Percentiles rank a stretch among this genome's conserved stretches.
phyloP scores from a whole-genome alignment of 1,284 basidiomycete species.

The Laetiporus sulphureus region DNA sequence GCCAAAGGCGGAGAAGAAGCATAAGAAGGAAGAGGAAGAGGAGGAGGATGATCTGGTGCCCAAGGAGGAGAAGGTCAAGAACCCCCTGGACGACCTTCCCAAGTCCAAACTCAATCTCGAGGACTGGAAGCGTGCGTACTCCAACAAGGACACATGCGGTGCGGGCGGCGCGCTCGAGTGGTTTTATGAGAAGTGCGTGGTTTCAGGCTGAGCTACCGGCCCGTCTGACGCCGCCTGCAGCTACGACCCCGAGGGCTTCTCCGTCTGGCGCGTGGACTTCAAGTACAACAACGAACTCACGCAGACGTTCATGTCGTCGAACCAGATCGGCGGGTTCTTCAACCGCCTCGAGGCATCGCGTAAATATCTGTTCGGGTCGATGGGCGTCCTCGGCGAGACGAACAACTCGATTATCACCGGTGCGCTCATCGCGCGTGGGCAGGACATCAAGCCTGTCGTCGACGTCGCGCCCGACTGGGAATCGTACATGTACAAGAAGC shows the following conservation, averaged over 20 bases:
- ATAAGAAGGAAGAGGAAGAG: conserved; percentile 64
- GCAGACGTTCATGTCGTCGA: conserved; percentile 87
- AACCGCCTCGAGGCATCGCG: conserved; percentile 92
- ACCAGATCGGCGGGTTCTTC: conserved; percentile 92
- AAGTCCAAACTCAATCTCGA: conserved; percentile 93
- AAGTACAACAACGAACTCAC: conserved; percentile 97
- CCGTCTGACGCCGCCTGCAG: conserved; percentile 34
- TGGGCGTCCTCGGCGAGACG: conserved; percentile 82
- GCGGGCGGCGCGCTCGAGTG: conserved; percentile 71
- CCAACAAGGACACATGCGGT: conserved; percentile 92
- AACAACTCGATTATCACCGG: conserved; percentile 80
- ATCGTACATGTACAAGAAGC: conserved; percentile 76
- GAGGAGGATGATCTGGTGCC: conserved; percentile 57
- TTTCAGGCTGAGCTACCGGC: background rate
- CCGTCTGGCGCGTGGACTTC: conserved; percentile 90
- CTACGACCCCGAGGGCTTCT: conserved; percentile 90
- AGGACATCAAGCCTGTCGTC: conserved; percentile 63
- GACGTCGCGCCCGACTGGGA: conserved; percentile 91
- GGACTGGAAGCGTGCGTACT: conserved; percentile 98
- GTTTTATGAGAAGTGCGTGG: conserved; percentile 82
- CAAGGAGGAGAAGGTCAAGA: conserved; percentile 79
- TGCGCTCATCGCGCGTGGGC: conserved; percentile 78
- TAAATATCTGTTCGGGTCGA: conserved; percentile 92
- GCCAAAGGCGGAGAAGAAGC: conserved; percentile 48
- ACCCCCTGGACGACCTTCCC: conserved; percentile 89